A percentile compares a stretch with the other conserved stretches of the same genome.
These are phyloP conservation scores for Neonectria neomacrospora DNA, from an alignment of 2,329 filamentous ascomycete species.

Conservation along the genomic window DNA sequence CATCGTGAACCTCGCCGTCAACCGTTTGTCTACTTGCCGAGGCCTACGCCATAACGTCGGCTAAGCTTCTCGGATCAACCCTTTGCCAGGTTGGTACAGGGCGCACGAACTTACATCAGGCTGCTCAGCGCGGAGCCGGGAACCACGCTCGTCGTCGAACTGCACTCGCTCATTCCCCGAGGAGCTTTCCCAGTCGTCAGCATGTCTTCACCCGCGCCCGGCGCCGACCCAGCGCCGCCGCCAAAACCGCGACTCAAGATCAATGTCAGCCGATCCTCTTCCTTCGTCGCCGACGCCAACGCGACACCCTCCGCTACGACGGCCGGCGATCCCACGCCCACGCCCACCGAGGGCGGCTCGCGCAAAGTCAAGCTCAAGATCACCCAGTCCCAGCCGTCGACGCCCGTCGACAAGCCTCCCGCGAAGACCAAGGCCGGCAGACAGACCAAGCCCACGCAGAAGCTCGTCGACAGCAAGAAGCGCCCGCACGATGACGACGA, in stretches of 20 bases:
- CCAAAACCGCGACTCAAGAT: constrained; percentile 54
- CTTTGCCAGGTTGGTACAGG: background rate
- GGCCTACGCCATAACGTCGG: background rate
- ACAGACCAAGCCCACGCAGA: constrained; percentile 68
- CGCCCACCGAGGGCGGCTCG: constrained; percentile 46
- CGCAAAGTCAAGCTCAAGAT: constrained; percentile 58
- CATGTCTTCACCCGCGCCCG: constrained; percentile 47
- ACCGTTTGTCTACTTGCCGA: background rate
- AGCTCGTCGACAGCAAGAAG: constrained; percentile 69
- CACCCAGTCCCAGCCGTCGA: constrained; percentile 52
- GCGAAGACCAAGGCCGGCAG: constrained; percentile 70
- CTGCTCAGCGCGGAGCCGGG: constrained; percentile 17
- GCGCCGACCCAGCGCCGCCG: constrained; percentile 41
- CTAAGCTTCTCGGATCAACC: background rate
- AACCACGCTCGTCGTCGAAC: constrained; percentile 17
- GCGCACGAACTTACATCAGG: constrained; percentile 1
- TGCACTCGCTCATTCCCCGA: constrained; percentile 1
- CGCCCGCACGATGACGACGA: constrained; percentile 67
- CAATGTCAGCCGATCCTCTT: constrained; percentile 52
- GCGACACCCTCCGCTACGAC: constrained; percentile 30
- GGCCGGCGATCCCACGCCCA: constrained; percentile 27
- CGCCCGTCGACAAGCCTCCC: constrained; percentile 49
- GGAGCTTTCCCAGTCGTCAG: constrained; percentile 21
- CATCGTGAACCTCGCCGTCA: background rate
- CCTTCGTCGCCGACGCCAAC: constrained; percentile 47